Conservation (phyloP, 164 flowering plant species). For the Chimonanthus salicifolius region DNA sequence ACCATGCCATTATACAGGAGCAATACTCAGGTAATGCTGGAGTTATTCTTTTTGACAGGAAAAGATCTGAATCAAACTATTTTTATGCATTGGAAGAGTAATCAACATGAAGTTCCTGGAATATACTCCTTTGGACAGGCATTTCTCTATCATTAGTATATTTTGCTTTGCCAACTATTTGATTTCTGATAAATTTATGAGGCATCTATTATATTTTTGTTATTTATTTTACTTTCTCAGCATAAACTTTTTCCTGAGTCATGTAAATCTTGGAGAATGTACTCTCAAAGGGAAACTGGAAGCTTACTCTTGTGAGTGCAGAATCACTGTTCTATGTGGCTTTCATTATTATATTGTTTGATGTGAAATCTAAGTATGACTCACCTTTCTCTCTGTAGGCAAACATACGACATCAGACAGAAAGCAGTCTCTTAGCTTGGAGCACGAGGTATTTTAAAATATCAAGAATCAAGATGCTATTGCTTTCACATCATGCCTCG, state of each 20-base stretch:
- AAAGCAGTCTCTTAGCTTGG: slow-evolving; percentile 80
- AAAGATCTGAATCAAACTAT: not conserved
- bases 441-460: slow-evolving; percentile 62
- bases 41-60: slow-evolving; percentile 2
- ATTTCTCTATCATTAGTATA: not conserved
- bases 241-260: slow-evolving; percentile 61
- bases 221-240: slow-evolving; percentile 30
- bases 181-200: not conserved
- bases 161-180: not conserved
- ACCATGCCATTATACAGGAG: not conserved
- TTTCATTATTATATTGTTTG: not conserved
- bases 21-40: not conserved
- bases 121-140: slow-evolving; percentile 79
- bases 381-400: slow-evolving; percentile 38
- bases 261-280: slow-evolving; percentile 77
- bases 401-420: slow-evolving; percentile 86
- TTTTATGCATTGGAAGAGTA: slow-evolving; percentile 3
- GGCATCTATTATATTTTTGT: not conserved
- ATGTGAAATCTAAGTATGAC: not conserved
- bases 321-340: not conserved
- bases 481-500: too few relatives aligned
- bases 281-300: slow-evolving; percentile 74
- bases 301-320: slow-evolving; percentile 83
- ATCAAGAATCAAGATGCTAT: not conserved
- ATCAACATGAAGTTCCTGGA: slow-evolving; percentile 75